Evolutionary conservation across 768 basidiomycete species (phyloP), one percentile per base, ranked within the genome.

Genomic region (Favolaschia claudopus): DNA sequence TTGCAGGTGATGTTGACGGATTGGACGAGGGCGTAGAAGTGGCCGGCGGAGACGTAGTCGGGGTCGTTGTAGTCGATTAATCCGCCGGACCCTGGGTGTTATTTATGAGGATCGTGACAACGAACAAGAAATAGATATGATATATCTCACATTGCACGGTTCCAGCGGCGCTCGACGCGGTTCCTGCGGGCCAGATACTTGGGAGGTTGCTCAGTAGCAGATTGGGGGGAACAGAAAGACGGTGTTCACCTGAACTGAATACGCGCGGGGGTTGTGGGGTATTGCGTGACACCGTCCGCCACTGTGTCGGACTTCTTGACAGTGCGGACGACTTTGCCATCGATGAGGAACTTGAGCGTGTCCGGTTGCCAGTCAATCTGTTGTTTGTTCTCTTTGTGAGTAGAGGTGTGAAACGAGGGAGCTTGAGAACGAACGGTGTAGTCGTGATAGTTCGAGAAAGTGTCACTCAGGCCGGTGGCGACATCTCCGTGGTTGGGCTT

Each of bases 311-410:
- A 71, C 62, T 85, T 85, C 28, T 85, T 78, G 53, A 95, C 67
- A 7, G 87, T 90, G 45, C 91, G 89, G 7, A 92, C 89, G 24
- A 78, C 79, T 22, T 85, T 82, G 43, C 88, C 88, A 67, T 95
- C 92, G 47, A 95, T 79, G 28, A 79, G 73, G 77, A 88, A 95
- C 3, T 80, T 82, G 50, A 95, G 72, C 7, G 79, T 71, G 20
- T 89, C 82, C 2, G 85, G 86, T 64, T 88, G 82, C 93, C 93
- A 95, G 72, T 95, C 87, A 63, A 95, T 83, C 91, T n/a, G n/a
- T n/a, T n/a, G n/a, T n/a, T n/a, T n/a, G n/a, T n/a, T n/a, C n/a
- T n/a, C n/a, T n/a, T n/a, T n/a, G n/a, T n/a, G n/a, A n/a, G n/a
- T n/a, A n/a, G n/a, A n/a, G n/a, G n/a, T n/a, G 24, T 17, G 20